Base-by-base conservation (phyloP, 306 rosid species). In the Prunus davidiana region DNA sequence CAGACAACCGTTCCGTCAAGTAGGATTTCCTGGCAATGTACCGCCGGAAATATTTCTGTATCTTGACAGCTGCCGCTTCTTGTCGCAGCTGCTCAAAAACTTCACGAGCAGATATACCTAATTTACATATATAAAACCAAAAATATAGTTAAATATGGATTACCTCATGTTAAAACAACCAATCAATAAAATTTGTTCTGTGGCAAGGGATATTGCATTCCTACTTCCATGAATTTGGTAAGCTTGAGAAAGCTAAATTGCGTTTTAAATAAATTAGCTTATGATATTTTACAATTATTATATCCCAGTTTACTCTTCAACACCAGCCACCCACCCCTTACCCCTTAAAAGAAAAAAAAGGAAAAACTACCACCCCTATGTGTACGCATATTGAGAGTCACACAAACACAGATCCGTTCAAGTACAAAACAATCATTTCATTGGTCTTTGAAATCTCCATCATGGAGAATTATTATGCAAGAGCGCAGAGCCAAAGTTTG, bases 41-140 rank as follows among this genome's bases (percentile, higher is more conserved):
- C 77, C 89, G 82, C 83, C 82, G 86, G 91, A 89, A 91, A 72
- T 83, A 84, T 89, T 96, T 96, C 82, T 91, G 94, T 80, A 96
- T 89, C 70, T 83, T 93, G 84, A 96, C n/a, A 79, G 97, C 99
- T 69, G 93, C 98, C 72, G 98, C 99, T 86, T 89, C 91, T 60
- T 85, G 86, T 27, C 93, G 91, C 84, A 96, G 80, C 80, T 89
- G 80, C 87, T 93, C 98, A 70, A 77, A 96, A 54, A 89, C 84
- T 78, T 91, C 87, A 52, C 99, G 96, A 58, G 96, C 91, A 85
- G 85, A 84, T 64, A 86, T 83, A 76, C 98, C 99, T 96, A 69
- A 80, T 77, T n/a, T 43, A 20, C 16, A 14, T 27, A 58, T 65
- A 80, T 84, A 77, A 67, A 76, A 81, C 46, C 58, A 77, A 74